Evolutionary conservation across 768 basidiomycete genomes (phyloP).

Genomic region (Nevesoporus exiguus): DNA sequence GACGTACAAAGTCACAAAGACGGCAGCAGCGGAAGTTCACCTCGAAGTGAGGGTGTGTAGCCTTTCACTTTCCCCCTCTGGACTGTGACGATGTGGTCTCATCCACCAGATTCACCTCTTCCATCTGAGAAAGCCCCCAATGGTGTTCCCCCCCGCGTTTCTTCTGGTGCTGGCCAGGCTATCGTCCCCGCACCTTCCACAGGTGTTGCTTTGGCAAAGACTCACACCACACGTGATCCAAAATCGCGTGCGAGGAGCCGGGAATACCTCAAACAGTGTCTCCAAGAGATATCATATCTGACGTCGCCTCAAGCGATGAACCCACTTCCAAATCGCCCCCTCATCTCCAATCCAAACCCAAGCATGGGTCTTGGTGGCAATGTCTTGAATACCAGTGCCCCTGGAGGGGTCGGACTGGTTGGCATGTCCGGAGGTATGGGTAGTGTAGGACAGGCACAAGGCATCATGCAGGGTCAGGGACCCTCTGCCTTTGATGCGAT

Average conservation of each 20-base stretch:
- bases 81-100: constrained; percentile 1
- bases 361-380: constrained; percentile 21
- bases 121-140: constrained; percentile 67
- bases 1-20: constrained; percentile 72
- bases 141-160: constrained; percentile 51
- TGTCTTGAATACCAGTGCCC: constrained; percentile 15
- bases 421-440: constrained; percentile 13
- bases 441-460: constrained; percentile 16
- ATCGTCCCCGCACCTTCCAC: constrained; percentile 32
- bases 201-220: constrained; percentile 57
- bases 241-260: constrained; percentile 91
- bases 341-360: constrained; percentile 50
- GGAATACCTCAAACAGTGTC: constrained; percentile 98
- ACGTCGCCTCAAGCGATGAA: constrained; percentile 98
- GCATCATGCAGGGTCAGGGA: constrained; percentile 20
- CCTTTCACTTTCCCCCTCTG: background rate
- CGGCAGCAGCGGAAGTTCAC: constrained; percentile 78
- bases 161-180: constrained; percentile 44
- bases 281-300: constrained; percentile 97
- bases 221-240: constrained; percentile 83
- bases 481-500: constrained; percentile 64
- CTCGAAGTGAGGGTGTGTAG: constrained; percentile 72
- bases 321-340: constrained; percentile 84
- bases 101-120: constrained; percentile 65
- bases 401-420: constrained; percentile 13